Evolutionary conservation across 1,139 yeast species (phyloP).

Genomic region (Groenewaldozyma sp.): DNA sequence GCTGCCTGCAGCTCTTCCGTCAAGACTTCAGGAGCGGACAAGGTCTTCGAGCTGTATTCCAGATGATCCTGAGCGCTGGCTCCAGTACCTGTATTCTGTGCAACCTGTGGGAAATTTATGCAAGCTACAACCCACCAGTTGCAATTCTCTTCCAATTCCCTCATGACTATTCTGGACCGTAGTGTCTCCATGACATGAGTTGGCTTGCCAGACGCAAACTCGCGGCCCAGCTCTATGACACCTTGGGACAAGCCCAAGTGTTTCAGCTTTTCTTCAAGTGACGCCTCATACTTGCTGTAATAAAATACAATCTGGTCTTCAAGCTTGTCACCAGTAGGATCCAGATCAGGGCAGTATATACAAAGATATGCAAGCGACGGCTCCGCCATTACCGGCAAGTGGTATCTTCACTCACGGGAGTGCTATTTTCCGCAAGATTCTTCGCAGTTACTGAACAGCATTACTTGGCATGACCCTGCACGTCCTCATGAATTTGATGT

Average conservation of each 20-base stretch:
- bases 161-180: constrained; percentile 20
- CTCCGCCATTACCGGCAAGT: background rate
- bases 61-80: background rate
- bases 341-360: constrained; percentile 27
- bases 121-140: constrained; percentile 25
- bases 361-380: constrained; percentile 19
- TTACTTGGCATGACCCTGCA: too few species aligned
- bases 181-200: constrained; percentile 22
- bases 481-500: too few species aligned
- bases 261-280: constrained; percentile 18
- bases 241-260: constrained; percentile 28
- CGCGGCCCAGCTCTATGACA: constrained; percentile 23
- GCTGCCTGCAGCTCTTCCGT: constrained; percentile 19
- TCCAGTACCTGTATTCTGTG: background rate
- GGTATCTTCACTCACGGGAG: background rate
- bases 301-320: constrained; percentile 24
- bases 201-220: constrained; percentile 21
- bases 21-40: constrained; percentile 16
- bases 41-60: constrained; percentile 2
- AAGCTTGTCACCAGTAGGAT: constrained; percentile 18
- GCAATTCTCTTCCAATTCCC: constrained; percentile 17
- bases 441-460: too few species aligned
- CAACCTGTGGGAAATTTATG: constrained; percentile 6
- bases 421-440: too few species aligned
- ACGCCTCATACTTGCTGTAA: constrained; percentile 15